A percentile compares a stretch with the other conserved stretches of the same genome.
phyloP scores from a whole-genome alignment of 2,329 filamentous ascomycete species.

The Akanthomyces uredinophilus region DNA sequence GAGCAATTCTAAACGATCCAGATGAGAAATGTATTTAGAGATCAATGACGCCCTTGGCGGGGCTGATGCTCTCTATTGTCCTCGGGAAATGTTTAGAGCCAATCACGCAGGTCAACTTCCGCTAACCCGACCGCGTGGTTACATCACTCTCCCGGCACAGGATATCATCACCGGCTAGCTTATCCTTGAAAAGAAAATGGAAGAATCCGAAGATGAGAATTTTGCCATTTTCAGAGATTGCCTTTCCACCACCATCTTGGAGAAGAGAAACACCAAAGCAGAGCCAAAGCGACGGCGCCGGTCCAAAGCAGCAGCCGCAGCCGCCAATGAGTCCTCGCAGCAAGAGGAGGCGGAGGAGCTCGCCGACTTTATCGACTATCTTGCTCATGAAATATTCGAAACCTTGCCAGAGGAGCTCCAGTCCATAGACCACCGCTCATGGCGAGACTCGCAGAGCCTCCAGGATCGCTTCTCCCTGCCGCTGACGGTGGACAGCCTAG shows the following conservation, averaged over 20 bases:
- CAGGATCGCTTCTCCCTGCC: conserved; percentile 53
- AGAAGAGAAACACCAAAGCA: conserved; percentile 44
- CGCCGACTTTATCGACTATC: conserved; percentile 76
- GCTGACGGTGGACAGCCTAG: conserved; percentile 48
- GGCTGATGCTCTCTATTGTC: not conserved
- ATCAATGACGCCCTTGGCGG: not conserved
- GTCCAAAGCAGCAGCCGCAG: conserved; percentile 18
- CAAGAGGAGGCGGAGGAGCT: conserved; percentile 59
- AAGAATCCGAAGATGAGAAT: conserved; percentile 22
- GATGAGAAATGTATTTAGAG: not conserved
- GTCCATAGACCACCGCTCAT: conserved; percentile 54
- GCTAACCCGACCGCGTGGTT: conserved; percentile 2
- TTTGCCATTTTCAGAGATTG: conserved; percentile 66
- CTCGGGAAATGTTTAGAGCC: not conserved
- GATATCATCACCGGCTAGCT: not conserved
- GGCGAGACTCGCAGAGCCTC: conserved; percentile 38
- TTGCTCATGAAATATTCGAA: conserved; percentile 64
- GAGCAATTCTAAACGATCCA: not conserved
- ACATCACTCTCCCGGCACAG: conserved; percentile 3
- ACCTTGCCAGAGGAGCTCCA: conserved; percentile 58
- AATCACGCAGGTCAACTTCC: conserved; percentile 4
- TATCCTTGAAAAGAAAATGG: not conserved
- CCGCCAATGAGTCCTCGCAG: conserved; percentile 17
- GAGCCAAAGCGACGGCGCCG: conserved; percentile 43
- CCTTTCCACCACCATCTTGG: conserved; percentile 64